Evolutionary conservation across 768 basidiomycete species (phyloP).

Genomic region (Serpula lacrymans): DNA sequence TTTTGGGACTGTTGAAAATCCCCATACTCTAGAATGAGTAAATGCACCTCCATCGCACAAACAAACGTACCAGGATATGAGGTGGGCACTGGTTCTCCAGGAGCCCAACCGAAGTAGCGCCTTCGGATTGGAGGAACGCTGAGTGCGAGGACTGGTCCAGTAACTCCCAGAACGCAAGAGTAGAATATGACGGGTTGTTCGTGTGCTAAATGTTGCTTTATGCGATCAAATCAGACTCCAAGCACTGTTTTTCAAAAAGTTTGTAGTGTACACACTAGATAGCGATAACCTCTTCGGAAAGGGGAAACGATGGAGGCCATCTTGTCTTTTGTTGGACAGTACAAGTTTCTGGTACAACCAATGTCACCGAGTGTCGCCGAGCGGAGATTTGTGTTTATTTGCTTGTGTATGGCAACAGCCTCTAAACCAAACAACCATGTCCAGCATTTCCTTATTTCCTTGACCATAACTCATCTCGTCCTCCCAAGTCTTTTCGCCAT

Average conservation of each 20-base stretch:
- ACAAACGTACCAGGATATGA: slow-evolving; percentile 71
- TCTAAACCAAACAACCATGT: no score
- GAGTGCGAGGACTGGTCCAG: slow-evolving; percentile 73
- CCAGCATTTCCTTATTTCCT: no score
- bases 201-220: slow-evolving; percentile 86
- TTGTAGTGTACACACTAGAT: slow-evolving; percentile 18
- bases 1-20: slow-evolving; percentile 53
- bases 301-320: slow-evolving; percentile 29
- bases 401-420: slow-evolving; percentile 17
- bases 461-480: no score
- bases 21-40: slow-evolving; percentile 1
- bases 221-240: neutral
- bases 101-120: slow-evolving; percentile 65
- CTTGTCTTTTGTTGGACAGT: neutral
- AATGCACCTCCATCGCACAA: neutral
- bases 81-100: slow-evolving; percentile 66
- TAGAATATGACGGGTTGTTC: slow-evolving; percentile 91
- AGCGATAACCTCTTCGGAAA: slow-evolving; percentile 25
- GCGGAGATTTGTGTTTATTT: slow-evolving; percentile 16
- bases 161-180: slow-evolving; percentile 68
- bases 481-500: no score
- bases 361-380: slow-evolving; percentile 8
- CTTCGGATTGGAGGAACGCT: slow-evolving; percentile 75
- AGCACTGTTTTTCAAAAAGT: neutral
- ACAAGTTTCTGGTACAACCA: neutral